Conservation (phyloP, 768 basidiomycete species). For the Exsudoporus frostii region DNA sequence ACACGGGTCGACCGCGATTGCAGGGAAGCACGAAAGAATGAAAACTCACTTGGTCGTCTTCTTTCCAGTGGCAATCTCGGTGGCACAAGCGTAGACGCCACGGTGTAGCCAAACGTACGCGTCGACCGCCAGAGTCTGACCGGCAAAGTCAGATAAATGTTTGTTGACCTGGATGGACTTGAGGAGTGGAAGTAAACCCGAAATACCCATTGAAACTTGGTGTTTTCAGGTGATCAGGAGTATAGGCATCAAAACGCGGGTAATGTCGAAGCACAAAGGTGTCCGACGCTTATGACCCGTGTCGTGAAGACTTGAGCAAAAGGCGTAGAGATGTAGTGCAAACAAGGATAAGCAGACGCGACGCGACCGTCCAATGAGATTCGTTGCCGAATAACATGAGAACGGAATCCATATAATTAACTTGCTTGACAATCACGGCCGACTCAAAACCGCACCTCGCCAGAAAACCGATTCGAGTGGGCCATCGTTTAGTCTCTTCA, state of each 20-base stretch:
- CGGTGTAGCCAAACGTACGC: slow-evolving; percentile 94
- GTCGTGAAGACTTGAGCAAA: background rate
- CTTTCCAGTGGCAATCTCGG: slow-evolving; percentile 84
- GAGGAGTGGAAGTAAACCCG: slow-evolving; percentile 83
- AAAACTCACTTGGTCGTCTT: slow-evolving; percentile 72
- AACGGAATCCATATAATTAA: too few species aligned
- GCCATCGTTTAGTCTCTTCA: background rate
- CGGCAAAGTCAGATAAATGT: slow-evolving; percentile 78
- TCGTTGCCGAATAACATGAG: background rate
- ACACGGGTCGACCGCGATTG: background rate
- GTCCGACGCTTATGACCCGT: background rate
- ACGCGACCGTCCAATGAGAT: slow-evolving; percentile 25
- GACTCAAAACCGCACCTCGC: background rate
- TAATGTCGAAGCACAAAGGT: slow-evolving; percentile 4
- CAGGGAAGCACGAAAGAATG: background rate
- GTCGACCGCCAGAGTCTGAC: slow-evolving; percentile 87
- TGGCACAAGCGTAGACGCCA: slow-evolving; percentile 86
- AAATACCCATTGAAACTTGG: slow-evolving; percentile 76
- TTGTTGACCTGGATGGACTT: slow-evolving; percentile 82
- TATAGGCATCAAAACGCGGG: background rate
- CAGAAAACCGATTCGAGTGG: background rate
- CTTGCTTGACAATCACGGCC: background rate
- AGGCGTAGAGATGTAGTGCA: slow-evolving; percentile 5
- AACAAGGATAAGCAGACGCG: slow-evolving; percentile 32
- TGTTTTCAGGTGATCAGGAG: background rate